Evolutionary conservation across 352 stramenopile genomes (phyloP), one percentile per base, ranked within the genome.

Genomic region (Pelagophyceae sp.): DNA sequence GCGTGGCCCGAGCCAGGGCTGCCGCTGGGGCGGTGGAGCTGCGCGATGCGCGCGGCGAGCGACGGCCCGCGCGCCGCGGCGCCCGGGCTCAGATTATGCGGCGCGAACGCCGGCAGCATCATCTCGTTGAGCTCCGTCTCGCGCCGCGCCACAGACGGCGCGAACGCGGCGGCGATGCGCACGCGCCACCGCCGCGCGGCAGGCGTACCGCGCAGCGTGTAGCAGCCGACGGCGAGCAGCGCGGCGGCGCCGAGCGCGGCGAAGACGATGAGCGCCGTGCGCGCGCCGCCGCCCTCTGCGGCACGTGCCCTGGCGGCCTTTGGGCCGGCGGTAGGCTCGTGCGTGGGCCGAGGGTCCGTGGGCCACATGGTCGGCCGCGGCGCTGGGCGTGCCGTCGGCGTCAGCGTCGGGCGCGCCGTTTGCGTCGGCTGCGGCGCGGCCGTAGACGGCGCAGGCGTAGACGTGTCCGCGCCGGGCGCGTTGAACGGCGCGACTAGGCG

Each of bases 71-170:
- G 11, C 11, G 45, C 11, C 11, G 45, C 45, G 45, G 45, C 45
- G 45, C 23, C 45, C 45, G 45, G 45, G 45, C 23, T 54, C n/a
- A n/a, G n/a, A n/a, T n/a, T n/a, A n/a, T n/a, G n/a, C n/a, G n/a
- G n/a, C n/a, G n/a, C n/a, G n/a, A n/a, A n/a, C n/a, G n/a, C 58
- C 23, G 58, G 58, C n/a, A 71, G 61, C 61, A 71, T 71, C 29
- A 71, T 37, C 61, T 71, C 61, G 61, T 71, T 71, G 61, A 71
- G 61, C 25, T 71, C 29, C 3, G 31, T 33, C 23, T 65, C 58
- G 58, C 5, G 25, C 15, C 58, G n/a, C n/a, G n/a, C n/a, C n/a
- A n/a, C n/a, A n/a, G n/a, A n/a, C n/a, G 58, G 23, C 11, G 31
- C 23, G 58, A 67, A 27, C 15, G 58, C 29, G 45, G 45, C 11